Conservation (phyloP, 1,284 basidiomycete species). For the Tremellales sp. region DNA sequence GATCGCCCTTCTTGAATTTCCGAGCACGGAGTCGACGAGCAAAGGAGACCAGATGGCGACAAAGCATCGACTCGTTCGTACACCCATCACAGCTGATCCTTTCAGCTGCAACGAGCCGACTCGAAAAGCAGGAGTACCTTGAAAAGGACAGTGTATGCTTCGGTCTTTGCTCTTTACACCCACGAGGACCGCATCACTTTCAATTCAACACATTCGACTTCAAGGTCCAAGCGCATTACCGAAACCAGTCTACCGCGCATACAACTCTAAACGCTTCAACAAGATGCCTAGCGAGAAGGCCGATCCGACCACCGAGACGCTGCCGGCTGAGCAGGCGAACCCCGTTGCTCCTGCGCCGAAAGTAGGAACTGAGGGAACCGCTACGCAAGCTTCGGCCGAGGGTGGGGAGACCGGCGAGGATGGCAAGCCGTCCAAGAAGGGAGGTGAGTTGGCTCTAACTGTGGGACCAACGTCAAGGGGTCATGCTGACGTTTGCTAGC, state of each 20-base stretch:
- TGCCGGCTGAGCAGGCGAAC: conserved; percentile 33
- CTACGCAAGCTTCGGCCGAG: conserved; percentile 7
- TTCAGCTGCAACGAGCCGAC: too few species aligned
- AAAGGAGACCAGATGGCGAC: too few species aligned
- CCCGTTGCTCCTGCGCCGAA: conserved; percentile 12
- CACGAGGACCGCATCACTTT: too few species aligned
- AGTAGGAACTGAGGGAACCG: conserved; percentile 5
- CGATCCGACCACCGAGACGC: conserved; percentile 11
- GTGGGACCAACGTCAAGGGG: neutral
- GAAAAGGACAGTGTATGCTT: too few species aligned
- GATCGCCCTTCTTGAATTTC: too few species aligned
- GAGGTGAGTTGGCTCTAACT: conserved; percentile 22
- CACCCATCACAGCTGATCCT: too few species aligned
- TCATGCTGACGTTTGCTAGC: conserved; percentile 4
- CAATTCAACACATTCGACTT: too few species aligned
- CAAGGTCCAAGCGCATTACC: neutral
- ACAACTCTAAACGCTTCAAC: neutral
- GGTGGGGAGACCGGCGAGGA: conserved; percentile 15
- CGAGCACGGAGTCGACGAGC: too few species aligned
- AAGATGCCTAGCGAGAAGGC: conserved; percentile 12
- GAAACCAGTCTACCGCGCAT: neutral
- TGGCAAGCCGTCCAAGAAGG: conserved; percentile 29
- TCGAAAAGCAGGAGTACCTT: too few species aligned
- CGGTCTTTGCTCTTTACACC: too few species aligned
- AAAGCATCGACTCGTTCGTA: too few species aligned